Base-by-base conservation (phyloP, 305 asterid genomes). In the Fraxinus greggii region DNA sequence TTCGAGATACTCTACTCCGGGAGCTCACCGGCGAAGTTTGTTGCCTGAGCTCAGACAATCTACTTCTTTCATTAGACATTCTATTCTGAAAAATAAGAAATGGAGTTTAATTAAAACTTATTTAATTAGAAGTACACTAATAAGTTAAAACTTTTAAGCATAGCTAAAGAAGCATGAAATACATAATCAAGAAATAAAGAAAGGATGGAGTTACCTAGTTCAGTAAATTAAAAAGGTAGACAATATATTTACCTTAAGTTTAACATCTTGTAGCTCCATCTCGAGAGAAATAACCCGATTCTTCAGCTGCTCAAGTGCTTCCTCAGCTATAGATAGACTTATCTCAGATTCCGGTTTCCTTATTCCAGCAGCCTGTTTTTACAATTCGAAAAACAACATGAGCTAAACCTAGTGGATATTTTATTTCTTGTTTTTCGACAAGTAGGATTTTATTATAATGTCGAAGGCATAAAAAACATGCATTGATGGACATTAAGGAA, bases 331-430 rank as follows among this genome's bases (percentile, higher is more conserved):
- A 7, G 91, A 65, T 32, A 83, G 85, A 85, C 78, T 91, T 76
- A 90, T 84, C 80, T 93, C 97, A 26, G 92, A 84, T 42, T 90
- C 76, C 73, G 93, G 87, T 84, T 83, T 88, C 82, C 87, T 88
- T 86, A 96, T 86, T 83, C 99, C 99, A 45, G 98, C 99, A 69
- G 98, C 97, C 98, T 96, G 89, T 78, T 24, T 48, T 81, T 77
- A 35, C 40, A 76, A 80, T 77, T 33, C 75, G 79, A n/a, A 65
- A 77, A 21, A 45, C 4, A 69, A 42, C 21, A 36, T 28, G 40
- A 28, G 77, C 40, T 65, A 40, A 75, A 7, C 3, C 28, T 21
- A 59, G 21, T 21, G 29, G 69, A 21, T 7, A 29, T 59, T 59
- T 56, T 59, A 59, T 59, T 59, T 59, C 69, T 59, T 59, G 29